Evolutionary conservation across 345 rosid genomes (phyloP).

Genomic region (Citrus sp.): DNA sequence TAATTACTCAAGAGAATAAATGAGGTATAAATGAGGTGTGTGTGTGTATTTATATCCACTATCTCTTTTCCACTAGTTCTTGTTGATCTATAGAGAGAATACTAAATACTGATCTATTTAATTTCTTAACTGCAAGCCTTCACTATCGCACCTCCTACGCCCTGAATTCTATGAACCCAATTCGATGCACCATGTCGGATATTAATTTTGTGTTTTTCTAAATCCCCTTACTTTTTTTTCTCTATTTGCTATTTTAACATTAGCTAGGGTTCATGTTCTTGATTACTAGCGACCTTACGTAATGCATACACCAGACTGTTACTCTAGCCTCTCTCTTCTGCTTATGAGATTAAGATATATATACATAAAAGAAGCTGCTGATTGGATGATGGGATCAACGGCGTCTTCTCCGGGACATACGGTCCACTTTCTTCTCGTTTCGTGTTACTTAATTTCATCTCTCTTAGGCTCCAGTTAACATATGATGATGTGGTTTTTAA

Average conservation of each 20-base stretch:
- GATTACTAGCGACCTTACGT: background rate
- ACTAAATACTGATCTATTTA: background rate
- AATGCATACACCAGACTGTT: background rate
- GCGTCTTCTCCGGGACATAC: conserved; percentile 3
- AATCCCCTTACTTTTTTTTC: background rate
- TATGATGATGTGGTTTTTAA: too few relatives aligned
- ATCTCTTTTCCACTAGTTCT: too few relatives aligned
- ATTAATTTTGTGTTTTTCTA: background rate
- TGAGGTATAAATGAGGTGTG: background rate
- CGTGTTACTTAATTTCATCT: conserved; percentile 8
- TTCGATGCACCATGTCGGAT: conserved; percentile 22
- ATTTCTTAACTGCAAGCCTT: background rate
- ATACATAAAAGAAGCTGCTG: background rate
- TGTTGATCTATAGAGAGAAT: background rate
- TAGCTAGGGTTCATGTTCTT: background rate
- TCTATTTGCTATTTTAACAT: background rate
- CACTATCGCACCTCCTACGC: background rate
- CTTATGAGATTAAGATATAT: background rate
- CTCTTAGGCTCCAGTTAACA: background rate
- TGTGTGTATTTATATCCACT: too few relatives aligned
- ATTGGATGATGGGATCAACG: conserved; percentile 14
- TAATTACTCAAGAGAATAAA: background rate
- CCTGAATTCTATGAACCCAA: conserved; percentile 23
- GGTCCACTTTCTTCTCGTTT: conserved; percentile 16
- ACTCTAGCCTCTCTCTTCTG: background rate